These are phyloP conservation scores for Sporothrix protearum DNA, from an alignment of 2,329 filamentous ascomycete species.

Conservation along the genomic window DNA sequence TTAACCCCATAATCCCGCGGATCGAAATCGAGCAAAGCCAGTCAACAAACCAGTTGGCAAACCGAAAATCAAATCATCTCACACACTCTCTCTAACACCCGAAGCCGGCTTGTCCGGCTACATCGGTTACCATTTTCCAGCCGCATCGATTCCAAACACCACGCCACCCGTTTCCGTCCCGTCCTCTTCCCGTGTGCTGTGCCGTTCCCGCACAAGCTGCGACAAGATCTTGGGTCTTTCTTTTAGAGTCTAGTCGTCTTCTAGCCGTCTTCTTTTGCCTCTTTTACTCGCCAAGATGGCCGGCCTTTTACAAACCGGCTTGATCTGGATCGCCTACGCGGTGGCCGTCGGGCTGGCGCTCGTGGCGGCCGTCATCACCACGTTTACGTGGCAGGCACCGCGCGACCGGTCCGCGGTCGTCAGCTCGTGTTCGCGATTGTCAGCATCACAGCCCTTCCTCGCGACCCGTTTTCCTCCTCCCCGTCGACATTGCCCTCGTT, in stretches of 20 bases:
- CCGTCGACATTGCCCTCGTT: conserved; percentile 91
- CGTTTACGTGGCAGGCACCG: conserved; percentile 86
- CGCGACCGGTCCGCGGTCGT: conserved; percentile 80
- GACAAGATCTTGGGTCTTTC: background rate
- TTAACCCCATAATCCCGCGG: background rate
- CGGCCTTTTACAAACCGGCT: conserved; percentile 73
- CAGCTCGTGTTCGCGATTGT: conserved; percentile 77
- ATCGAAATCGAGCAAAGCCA: background rate
- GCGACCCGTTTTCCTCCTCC: conserved; percentile 90
- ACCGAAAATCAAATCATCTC: no score
- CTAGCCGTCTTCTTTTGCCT: background rate
- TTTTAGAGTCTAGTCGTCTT: background rate
- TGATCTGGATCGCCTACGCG: conserved; percentile 94
- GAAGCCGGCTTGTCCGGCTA: background rate
- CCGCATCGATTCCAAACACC: background rate
- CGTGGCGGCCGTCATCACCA: conserved; percentile 74
- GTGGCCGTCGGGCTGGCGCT: conserved; percentile 75
- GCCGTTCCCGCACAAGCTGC: background rate
- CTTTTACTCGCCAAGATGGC: conserved; percentile 16
- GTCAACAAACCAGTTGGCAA: background rate
- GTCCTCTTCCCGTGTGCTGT: background rate
- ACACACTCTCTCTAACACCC: background rate
- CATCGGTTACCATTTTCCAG: background rate
- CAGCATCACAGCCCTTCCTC: conserved; percentile 78
- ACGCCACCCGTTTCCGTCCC: background rate